Percentiles rank a stretch among this genome's conserved stretches.
phyloP scores from a whole-genome alignment of 176 grass and related monocot genomes.

The Ensete glaucum region DNA sequence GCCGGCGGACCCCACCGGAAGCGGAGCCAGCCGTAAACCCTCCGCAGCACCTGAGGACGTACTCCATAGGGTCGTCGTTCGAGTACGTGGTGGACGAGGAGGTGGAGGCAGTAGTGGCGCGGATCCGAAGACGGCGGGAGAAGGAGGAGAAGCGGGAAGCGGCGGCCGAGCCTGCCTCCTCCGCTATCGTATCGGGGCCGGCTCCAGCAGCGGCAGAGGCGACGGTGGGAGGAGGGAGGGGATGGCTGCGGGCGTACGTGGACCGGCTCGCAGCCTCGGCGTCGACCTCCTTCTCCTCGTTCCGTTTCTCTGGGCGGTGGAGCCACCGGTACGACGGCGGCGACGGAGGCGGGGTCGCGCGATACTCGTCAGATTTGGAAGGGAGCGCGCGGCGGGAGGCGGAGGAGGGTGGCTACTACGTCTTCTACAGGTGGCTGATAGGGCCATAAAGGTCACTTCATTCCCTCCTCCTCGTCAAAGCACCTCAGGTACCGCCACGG shows the following conservation, averaged over 20 bases:
- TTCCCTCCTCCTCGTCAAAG: background rate
- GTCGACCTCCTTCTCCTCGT: conserved; percentile 35
- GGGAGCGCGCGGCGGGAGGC: conserved; percentile 2
- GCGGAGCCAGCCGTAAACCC: conserved; percentile 27
- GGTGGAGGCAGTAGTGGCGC: background rate
- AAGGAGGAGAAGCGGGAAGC: conserved; percentile 1
- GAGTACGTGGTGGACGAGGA: conserved; percentile 62
- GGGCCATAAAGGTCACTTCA: background rate
- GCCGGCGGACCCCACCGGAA: conserved; percentile 35
- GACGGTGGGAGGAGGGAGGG: conserved; percentile 44
- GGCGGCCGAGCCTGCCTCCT: background rate
- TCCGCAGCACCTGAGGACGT: conserved; percentile 28
- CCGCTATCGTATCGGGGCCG: background rate
- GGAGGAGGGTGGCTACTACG: conserved; percentile 6
- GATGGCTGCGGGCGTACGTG: conserved; percentile 83
- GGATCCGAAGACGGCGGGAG: background rate
- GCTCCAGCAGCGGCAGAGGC: conserved; percentile 9
- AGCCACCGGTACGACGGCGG: conserved; percentile 1
- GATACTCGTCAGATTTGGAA: conserved; percentile 1
- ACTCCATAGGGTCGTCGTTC: conserved; percentile 61
- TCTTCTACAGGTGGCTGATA: conserved; percentile 5
- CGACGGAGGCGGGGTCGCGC: background rate
- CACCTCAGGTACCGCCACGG: background rate
- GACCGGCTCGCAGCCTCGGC: conserved; percentile 60
- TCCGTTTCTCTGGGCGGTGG: background rate